These are phyloP conservation scores for Trichoderma erinaceum DNA, from an alignment of 495 filamentous ascomycete genomes.

Conservation along the genomic window DNA sequence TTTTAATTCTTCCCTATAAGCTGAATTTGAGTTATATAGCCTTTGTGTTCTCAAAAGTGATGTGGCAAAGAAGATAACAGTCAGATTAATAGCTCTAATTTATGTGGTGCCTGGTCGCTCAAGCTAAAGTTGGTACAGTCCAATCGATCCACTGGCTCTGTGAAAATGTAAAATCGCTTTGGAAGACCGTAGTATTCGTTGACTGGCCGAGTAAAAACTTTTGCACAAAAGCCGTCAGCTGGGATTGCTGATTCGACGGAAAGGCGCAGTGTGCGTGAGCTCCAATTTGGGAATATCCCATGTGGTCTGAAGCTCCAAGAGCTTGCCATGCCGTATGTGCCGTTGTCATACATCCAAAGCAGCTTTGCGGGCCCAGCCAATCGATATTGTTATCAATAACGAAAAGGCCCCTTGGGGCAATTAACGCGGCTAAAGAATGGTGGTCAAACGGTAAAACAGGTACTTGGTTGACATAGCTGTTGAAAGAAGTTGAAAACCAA, in stretches of 20 bases:
- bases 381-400: slow-evolving; percentile 51
- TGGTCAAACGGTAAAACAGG: slow-evolving; percentile 43
- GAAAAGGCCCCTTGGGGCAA: slow-evolving; percentile 41
- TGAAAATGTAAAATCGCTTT: neutral
- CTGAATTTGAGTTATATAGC: too few species aligned
- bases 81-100: too few species aligned
- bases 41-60: too few species aligned
- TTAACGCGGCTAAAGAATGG: slow-evolving; percentile 43
- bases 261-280: slow-evolving; percentile 50
- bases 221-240: slow-evolving; percentile 49
- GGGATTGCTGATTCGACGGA: slow-evolving; percentile 41
- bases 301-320: slow-evolving; percentile 39
- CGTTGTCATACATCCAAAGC: slow-evolving; percentile 51
- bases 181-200: slow-evolving; percentile 6
- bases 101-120: too few species aligned
- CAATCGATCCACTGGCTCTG: slow-evolving; percentile 5
- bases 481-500: slow-evolving; percentile 44
- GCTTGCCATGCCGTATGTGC: slow-evolving; percentile 46
- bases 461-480: slow-evolving; percentile 34
- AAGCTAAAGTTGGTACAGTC: slow-evolving; percentile 3
- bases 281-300: slow-evolving; percentile 48
- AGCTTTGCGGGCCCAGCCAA: slow-evolving; percentile 46
- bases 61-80: too few species aligned
- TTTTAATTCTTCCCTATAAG: too few species aligned
- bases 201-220: slow-evolving; percentile 42